phyloP scores from a whole-genome alignment of 495 filamentous ascomycete species.

The Penicillium taxi region DNA sequence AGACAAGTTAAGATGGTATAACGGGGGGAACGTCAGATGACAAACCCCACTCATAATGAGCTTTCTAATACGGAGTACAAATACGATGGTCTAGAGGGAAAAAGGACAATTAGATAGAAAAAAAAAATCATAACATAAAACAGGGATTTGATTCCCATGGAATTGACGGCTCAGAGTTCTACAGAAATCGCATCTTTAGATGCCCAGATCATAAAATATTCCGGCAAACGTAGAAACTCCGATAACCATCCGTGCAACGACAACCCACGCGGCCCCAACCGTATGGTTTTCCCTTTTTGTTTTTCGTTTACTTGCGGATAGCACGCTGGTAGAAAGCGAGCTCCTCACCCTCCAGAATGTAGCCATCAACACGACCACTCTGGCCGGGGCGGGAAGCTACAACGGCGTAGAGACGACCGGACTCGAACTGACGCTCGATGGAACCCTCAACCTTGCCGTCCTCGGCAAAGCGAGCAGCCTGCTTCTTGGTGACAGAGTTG shows the following conservation, averaged over 20 bases:
- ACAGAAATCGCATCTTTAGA: slow-evolving; percentile 37
- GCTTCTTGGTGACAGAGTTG: slow-evolving; percentile 91
- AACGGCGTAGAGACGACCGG: slow-evolving; percentile 90
- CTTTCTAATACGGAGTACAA: neutral
- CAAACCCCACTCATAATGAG: neutral
- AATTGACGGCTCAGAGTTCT: slow-evolving; percentile 39
- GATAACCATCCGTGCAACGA: slow-evolving; percentile 36
- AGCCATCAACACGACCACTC: slow-evolving; percentile 91
- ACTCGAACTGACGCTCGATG: slow-evolving; percentile 97
- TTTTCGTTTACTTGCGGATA: slow-evolving; percentile 80
- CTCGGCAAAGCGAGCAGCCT: slow-evolving; percentile 70
- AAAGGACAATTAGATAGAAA: too few species aligned
- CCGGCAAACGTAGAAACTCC: slow-evolving; percentile 42
- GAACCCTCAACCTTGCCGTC: slow-evolving; percentile 86
- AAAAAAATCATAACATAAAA: slow-evolving; percentile 20
- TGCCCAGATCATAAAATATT: slow-evolving; percentile 38
- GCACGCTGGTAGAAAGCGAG: slow-evolving; percentile 98
- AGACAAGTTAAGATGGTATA: too few species aligned
- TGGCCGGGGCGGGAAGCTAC: slow-evolving; percentile 89
- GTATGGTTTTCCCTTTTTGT: slow-evolving; percentile 29
- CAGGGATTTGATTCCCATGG: slow-evolving; percentile 32
- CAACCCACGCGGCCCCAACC: slow-evolving; percentile 21
- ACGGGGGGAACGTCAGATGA: slow-evolving; percentile 6
- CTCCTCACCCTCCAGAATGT: slow-evolving; percentile 98
- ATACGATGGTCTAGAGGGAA: neutral